Conservation (phyloP, 2,329 filamentous ascomycete species). For the Epichloe gansuensis region DNA sequence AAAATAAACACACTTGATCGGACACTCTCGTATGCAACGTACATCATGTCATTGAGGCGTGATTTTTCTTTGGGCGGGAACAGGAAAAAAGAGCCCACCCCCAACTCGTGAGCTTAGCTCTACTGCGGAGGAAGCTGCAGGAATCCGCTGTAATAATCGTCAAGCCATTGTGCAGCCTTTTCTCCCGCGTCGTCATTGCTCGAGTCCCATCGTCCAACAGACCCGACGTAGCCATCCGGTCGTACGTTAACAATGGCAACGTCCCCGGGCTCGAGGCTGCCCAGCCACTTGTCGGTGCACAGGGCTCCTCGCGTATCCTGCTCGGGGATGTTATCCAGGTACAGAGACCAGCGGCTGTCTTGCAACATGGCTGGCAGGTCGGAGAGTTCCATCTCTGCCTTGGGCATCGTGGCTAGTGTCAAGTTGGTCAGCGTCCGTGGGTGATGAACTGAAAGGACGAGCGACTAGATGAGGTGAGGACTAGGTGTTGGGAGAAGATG, state of each 20-base stretch:
- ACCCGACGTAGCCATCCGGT: constrained; percentile 63
- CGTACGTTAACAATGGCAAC: constrained; percentile 55
- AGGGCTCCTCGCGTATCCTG: constrained; percentile 37
- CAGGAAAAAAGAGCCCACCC: background rate
- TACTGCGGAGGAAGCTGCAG: constrained; percentile 32
- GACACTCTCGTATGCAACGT: background rate
- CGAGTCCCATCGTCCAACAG: constrained; percentile 41
- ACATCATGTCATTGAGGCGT: background rate
- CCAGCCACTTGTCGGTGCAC: constrained; percentile 60
- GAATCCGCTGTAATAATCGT: constrained; percentile 41
- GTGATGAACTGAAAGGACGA: background rate
- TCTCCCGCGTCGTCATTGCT: constrained; percentile 36
- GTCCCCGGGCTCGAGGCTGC: constrained; percentile 40
- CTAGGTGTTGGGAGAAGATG: background rate
- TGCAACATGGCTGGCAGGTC: constrained; percentile 50
- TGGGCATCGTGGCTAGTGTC: constrained; percentile 41
- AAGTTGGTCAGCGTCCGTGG: background rate
- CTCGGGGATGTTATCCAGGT: constrained; percentile 51
- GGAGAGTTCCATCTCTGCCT: constrained; percentile 50
- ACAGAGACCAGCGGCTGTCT: constrained; percentile 58
- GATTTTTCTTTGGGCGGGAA: background rate
- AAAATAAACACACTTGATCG: background rate
- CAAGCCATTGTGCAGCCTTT: constrained; percentile 41
- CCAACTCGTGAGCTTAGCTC: background rate
- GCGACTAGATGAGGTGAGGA: too few relatives aligned